Conservation (phyloP, 2,329 filamentous ascomycete species). For the Periconia macrospinosa region DNA sequence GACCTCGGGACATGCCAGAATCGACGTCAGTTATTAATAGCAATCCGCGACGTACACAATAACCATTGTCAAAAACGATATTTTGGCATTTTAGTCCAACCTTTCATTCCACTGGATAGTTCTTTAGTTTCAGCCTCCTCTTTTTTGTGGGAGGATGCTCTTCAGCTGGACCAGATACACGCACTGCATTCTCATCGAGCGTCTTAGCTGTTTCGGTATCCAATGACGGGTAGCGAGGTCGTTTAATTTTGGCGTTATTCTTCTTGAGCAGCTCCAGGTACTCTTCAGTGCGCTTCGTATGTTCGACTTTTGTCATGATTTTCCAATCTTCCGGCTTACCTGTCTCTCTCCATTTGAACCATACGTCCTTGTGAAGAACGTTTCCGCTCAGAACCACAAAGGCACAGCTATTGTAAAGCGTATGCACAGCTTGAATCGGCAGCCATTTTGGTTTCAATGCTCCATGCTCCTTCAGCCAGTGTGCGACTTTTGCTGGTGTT, state of each 20-base stretch:
- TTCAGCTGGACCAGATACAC: not conserved
- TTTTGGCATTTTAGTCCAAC: no score
- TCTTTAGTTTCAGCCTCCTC: slow-evolving; percentile 16
- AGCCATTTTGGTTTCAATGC: slow-evolving; percentile 34
- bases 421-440: slow-evolving; percentile 37
- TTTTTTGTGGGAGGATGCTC: slow-evolving; percentile 11
- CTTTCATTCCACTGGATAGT: slow-evolving; percentile 6
- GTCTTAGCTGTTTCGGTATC: not conserved
- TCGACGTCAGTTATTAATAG: no score
- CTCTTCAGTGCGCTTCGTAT: slow-evolving; percentile 33
- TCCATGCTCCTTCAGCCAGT: slow-evolving; percentile 34
- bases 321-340: slow-evolving; percentile 36
- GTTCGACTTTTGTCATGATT: slow-evolving; percentile 40
- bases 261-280: slow-evolving; percentile 29
- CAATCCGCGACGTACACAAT: no score
- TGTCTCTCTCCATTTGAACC: slow-evolving; percentile 32
- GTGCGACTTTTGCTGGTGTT: slow-evolving; percentile 31
- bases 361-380: slow-evolving; percentile 31
- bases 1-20: not conserved
- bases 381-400: slow-evolving; percentile 38
- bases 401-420: slow-evolving; percentile 35
- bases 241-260: slow-evolving; percentile 23
- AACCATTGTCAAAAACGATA: no score
- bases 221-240: slow-evolving; percentile 1
- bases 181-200: not conserved